Evolutionary conservation across 495 filamentous ascomycete species (phyloP), one percentile per base, ranked within the genome.

Genomic region (Trichoderma orchidacearum): DNA sequence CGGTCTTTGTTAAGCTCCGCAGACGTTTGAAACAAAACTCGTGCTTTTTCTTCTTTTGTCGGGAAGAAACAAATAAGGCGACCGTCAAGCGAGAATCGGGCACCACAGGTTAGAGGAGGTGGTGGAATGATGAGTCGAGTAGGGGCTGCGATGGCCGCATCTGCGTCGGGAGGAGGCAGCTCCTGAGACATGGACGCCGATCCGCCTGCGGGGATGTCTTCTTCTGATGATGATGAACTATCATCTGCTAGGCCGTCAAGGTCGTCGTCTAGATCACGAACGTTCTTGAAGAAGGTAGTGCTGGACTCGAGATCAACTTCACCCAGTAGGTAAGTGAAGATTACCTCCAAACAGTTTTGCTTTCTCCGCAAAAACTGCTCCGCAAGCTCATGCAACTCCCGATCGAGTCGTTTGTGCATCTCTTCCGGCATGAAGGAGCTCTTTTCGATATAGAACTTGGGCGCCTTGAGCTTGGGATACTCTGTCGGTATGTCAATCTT

Each of bases 31-130:
- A 90, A 75, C 12, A 89, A 63, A 12, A 80, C 79, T 32, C 74
- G 77, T 23, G 84, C 77, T 59, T 81, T 85, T 55, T 89, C 85
- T 63, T 85, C 83, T 65, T 88, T 90, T 7, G 85, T 84, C 3
- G 86, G 87, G 62, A 95, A 94, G 62, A 92, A 94, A 71, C 90
- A 94, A 21, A 91, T 80, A 7, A 96, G 75, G 48, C 80, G 80
- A 23, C 91, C 91, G 61, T 88, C 81, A 51, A 81, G 79, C 15
- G 87, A 82, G 74, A 90, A 96, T 13, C 81, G 72, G 12, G 85
- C 86, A 48, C 89, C 87, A 64, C 87, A 94, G 21, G 70, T 77
- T 61, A 82, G 82, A 4, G 86, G 87, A 53, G 86, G 70, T 13
- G 90, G 90, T 7, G 90, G 85, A 63, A 87, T 85, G 27, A 84